Base-by-base conservation (phyloP, 2,329 filamentous ascomycete species). In the Aspergillus niger region DNA sequence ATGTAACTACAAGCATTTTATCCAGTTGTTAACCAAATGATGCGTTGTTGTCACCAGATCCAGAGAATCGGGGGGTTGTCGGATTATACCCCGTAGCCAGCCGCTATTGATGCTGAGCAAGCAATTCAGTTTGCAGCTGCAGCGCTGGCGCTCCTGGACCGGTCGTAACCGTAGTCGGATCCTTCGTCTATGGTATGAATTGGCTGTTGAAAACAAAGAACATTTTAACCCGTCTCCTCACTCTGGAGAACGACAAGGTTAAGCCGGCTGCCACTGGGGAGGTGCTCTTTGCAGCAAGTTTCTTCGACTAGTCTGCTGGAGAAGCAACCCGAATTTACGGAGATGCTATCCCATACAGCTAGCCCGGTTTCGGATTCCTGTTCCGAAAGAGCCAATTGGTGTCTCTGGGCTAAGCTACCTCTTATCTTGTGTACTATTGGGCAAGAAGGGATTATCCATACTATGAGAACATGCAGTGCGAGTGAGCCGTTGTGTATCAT, bases 361-460 rank as follows among this genome's bases (percentile, higher is more conserved):
- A 84, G 7, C 76, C 85, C 0, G 80, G 81, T 63, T 20, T 20
- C 17, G 17, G 17, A 20, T 20, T 20, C 17, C 17, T 20, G 88
- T 85, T 0, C 70, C 86, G 62, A 86, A 83, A 65, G 81, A 89
- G 73, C 86, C 87, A 0, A 81, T 89, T 8, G 86, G 87, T 47
- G 86, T 89, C 2, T 85, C 82, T 64, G 86, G 84, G 28, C 17
- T 20, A 20, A 20, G 17, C 17, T 20, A 20, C 17, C 17, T 20
- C 17, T 20, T 20, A 20, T 20, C 17, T 20, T 20, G 17, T 20
- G 17, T 20, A 20, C 2, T 20, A 1, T 20, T 20, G 17, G 17
- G 17, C 17, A 20, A 20, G 17, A 20, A 20, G 17, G 17, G 17
- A 20, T 20, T 20, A 20, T 20, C 17, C 17, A 20, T 20, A 20